These are phyloP conservation scores for Lumnitzera littorea DNA, from an alignment of 345 rosid species.

Conservation along the genomic window DNA sequence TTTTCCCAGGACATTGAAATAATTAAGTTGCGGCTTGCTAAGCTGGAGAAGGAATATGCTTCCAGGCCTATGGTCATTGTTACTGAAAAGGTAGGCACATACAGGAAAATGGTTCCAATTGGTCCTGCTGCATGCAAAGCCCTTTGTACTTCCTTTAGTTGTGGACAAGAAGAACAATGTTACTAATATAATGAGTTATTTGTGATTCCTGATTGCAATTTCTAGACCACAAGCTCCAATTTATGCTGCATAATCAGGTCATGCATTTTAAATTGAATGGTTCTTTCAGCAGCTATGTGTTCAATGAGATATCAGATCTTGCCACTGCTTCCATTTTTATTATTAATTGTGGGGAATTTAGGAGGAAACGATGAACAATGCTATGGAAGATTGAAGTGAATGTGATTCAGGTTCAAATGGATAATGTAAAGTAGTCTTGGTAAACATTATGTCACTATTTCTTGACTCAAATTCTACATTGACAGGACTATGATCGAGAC, in stretches of 20 bases:
- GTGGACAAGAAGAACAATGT: no score
- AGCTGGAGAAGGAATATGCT: constrained; percentile 37
- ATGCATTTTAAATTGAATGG: no score
- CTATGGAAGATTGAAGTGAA: no score
- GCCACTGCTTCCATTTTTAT: no score
- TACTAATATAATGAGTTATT: no score
- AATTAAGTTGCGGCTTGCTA: constrained; percentile 36
- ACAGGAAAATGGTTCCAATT: not conserved
- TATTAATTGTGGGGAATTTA: no score
- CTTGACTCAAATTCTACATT: not conserved
- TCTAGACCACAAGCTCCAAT: not conserved
- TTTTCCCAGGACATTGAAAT: constrained; percentile 48
- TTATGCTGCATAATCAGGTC: no score
- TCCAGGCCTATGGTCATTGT: constrained; percentile 48
- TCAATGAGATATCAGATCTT: no score
- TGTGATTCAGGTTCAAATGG: no score
- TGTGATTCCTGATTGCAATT: no score
- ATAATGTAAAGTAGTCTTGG: not conserved
- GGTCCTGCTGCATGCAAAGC: not conserved
- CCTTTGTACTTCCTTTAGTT: not conserved
- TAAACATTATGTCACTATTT: not conserved
- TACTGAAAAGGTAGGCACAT: constrained; percentile 61
- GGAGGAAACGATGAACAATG: no score
- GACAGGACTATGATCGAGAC: constrained; percentile 75
- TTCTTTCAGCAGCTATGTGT: no score